Percentiles rank a stretch among this genome's conserved stretches.
Conservation (phyloP, 2,329 filamentous ascomycete genomes). For the Pezicula neosporulosa region DNA sequence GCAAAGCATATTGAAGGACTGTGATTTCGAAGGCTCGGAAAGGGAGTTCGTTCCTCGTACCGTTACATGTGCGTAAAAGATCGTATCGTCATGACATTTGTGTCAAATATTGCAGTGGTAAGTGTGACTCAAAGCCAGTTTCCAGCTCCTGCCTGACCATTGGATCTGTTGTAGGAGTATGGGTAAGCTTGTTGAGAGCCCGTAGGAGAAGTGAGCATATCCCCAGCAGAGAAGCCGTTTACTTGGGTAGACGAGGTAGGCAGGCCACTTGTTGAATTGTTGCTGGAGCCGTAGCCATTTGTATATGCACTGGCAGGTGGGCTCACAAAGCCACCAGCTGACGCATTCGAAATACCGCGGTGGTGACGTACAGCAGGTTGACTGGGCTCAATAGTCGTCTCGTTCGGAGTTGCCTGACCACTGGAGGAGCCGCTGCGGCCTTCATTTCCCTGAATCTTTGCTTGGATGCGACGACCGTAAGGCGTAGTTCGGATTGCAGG, state of each 20-base stretch:
- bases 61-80: conserved; percentile 31
- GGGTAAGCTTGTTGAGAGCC: conserved; percentile 18
- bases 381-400: conserved; percentile 11
- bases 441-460: conserved; percentile 72
- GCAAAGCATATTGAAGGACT: conserved; percentile 8
- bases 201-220: conserved; percentile 17
- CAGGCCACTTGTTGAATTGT: conserved; percentile 15
- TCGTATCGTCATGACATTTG: conserved; percentile 28
- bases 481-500: conserved; percentile 85
- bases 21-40: conserved; percentile 22
- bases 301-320: conserved; percentile 17
- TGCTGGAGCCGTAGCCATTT: conserved; percentile 21
- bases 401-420: conserved; percentile 27
- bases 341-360: conserved; percentile 27
- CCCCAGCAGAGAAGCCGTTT: conserved; percentile 20
- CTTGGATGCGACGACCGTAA: conserved; percentile 88
- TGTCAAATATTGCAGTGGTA: conserved; percentile 2
- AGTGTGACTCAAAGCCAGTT: conserved; percentile 25
- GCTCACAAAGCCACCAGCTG: conserved; percentile 18
- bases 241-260: conserved; percentile 12
- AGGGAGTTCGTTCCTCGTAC: conserved; percentile 29
- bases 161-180: conserved; percentile 23
- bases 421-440: conserved; percentile 25
- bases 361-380: conserved; percentile 26
- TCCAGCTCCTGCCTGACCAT: conserved; percentile 20